These are phyloP conservation scores for Solanum boliviense DNA, from an alignment of 257 asterid species.

Conservation along the genomic window DNA sequence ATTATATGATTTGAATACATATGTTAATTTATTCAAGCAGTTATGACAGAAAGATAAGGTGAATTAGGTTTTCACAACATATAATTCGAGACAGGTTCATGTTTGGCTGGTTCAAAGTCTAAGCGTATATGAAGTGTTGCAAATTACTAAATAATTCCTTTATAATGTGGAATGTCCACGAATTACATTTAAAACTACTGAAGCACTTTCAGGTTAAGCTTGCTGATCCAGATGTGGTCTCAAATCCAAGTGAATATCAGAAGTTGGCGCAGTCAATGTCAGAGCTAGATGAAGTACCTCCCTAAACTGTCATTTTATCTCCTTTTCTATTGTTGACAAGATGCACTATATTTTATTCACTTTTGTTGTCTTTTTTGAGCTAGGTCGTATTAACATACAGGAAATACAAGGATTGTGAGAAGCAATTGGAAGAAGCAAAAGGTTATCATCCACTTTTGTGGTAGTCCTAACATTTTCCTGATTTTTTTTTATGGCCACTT, in stretches of 20 bases:
- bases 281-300: constrained; percentile 87
- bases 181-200: not conserved
- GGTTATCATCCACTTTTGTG: constrained; percentile 28
- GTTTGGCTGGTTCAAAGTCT: not conserved
- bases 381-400: constrained; percentile 74
- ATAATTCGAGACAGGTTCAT: not conserved
- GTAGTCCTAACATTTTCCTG: not conserved
- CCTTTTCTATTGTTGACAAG: not conserved
- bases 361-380: constrained; percentile 9
- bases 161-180: not conserved
- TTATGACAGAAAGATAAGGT: not conserved
- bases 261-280: constrained; percentile 83
- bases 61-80: not conserved
- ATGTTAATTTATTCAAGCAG: not conserved
- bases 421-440: constrained; percentile 83
- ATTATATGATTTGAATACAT: not conserved
- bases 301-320: constrained; percentile 1
- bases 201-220: constrained; percentile 48
- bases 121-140: not conserved
- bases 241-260: constrained; percentile 91
- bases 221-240: constrained; percentile 88
- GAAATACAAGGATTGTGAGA: constrained; percentile 70
- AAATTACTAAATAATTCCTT: not conserved
- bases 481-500: not conserved
- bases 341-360: not conserved